Conservation (phyloP, 306 rosid genomes). For the Parietaria judaica region DNA sequence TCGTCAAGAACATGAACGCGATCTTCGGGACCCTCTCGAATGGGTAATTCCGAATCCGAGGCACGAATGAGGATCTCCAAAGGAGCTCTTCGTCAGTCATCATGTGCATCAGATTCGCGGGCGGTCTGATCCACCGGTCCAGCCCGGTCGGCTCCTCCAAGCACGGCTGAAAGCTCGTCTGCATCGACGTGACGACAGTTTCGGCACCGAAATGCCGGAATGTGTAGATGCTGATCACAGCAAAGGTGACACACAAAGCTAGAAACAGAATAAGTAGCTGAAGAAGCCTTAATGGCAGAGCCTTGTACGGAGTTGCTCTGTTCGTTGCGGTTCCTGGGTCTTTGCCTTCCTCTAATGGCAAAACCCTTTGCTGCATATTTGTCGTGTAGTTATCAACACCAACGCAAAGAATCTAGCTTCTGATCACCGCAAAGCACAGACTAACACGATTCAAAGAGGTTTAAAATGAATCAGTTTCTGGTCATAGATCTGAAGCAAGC, state of each 20-base stretch:
- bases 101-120: slow-evolving; percentile 47
- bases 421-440: background rate
- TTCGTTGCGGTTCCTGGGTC: slow-evolving; percentile 26
- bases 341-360: slow-evolving; percentile 68
- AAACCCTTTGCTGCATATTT: slow-evolving; percentile 67
- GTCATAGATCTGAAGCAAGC: no score
- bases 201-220: slow-evolving; percentile 67
- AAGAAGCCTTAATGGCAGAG: slow-evolving; percentile 55
- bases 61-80: slow-evolving; percentile 77
- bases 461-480: no score
- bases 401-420: background rate
- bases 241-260: slow-evolving; percentile 51
- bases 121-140: slow-evolving; percentile 60
- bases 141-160: slow-evolving; percentile 41
- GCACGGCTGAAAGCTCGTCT: slow-evolving; percentile 60
- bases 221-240: slow-evolving; percentile 55
- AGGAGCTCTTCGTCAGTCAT: slow-evolving; percentile 68
- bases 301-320: slow-evolving; percentile 45
- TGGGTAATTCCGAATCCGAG: slow-evolving; percentile 58
- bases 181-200: slow-evolving; percentile 34
- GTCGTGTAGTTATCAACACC: background rate
- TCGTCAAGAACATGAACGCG: slow-evolving; percentile 93
- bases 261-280: slow-evolving; percentile 54
- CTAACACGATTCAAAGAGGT: background rate
- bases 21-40: slow-evolving; percentile 71